A percentile compares a stretch with the other conserved stretches of the same genome.
Conservation (phyloP, 2,329 filamentous ascomycete species). For the Iodosphaeria phyllophila region DNA sequence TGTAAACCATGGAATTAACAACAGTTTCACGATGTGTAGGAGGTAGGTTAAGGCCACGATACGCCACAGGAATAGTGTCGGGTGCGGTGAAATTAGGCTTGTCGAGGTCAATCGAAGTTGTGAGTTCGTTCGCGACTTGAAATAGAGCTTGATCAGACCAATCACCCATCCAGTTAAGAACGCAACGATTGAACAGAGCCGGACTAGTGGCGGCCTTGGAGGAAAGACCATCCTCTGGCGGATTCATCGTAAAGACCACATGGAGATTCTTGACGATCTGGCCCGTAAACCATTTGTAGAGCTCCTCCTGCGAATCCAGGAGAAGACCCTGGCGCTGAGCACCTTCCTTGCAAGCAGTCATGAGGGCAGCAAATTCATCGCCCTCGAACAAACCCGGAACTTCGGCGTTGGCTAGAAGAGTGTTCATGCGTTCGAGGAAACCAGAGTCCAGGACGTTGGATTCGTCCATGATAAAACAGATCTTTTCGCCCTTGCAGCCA, state of each 20-base stretch:
- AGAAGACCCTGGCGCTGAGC: constrained; percentile 89
- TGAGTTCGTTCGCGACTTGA: constrained; percentile 91
- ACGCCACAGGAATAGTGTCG: constrained; percentile 84
- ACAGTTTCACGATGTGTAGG: constrained; percentile 82
- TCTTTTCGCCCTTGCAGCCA: constrained; percentile 96
- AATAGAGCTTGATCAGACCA: constrained; percentile 99
- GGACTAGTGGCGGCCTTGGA: constrained; percentile 96
- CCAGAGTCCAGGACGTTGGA: constrained; percentile 96
- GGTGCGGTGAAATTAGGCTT: constrained; percentile 70
- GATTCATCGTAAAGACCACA: constrained; percentile 99
- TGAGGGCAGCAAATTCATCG: constrained; percentile 94
- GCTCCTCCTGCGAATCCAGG: constrained; percentile 90
- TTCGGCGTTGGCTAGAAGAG: constrained; percentile 94
- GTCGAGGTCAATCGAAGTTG: constrained; percentile 89
- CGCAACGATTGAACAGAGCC: constrained; percentile 96
- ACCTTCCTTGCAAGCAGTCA: constrained; percentile 98
- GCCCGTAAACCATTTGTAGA: constrained; percentile 99
- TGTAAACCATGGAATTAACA: constrained; percentile 97
- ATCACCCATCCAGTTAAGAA: constrained; percentile 99
- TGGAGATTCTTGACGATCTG: constrained; percentile 98
- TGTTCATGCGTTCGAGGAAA: constrained; percentile 99
- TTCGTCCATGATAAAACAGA: constrained; percentile 99
- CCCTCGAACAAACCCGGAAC: constrained; percentile 97
- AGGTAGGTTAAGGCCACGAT: constrained; percentile 66
- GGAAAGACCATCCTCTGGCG: constrained; percentile 81